Conservation (phyloP, 176 grass and related monocot species). For the Dactylis glomerata region DNA sequence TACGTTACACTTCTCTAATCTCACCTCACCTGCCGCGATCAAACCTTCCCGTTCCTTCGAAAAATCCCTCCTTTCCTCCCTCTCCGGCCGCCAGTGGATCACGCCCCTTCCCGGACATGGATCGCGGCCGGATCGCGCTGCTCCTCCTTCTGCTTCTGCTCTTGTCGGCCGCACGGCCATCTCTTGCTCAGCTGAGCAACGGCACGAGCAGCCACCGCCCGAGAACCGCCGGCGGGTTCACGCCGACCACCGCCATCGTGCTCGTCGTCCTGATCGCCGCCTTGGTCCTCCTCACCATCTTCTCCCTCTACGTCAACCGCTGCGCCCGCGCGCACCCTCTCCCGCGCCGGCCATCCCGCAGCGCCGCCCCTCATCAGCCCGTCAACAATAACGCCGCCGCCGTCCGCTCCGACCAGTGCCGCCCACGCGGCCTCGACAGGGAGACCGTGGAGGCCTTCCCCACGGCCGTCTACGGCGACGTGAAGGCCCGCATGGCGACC, state of each 20-base stretch:
- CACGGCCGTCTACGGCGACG: slow-evolving; percentile 56
- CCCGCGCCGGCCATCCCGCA: neutral
- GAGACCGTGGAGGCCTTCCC: slow-evolving; percentile 54
- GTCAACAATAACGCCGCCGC: neutral
- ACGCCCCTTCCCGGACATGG: neutral
- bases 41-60: slow-evolving; percentile 16
- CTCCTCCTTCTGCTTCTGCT: neutral
- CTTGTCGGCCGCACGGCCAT: neutral
- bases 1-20: slow-evolving; percentile 13
- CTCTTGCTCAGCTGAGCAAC: slow-evolving; percentile 20
- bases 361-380: neutral
- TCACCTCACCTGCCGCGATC: neutral
- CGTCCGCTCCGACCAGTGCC: neutral
- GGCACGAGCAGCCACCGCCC: neutral
- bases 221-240: slow-evolving; percentile 46
- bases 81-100: neutral
- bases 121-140: neutral
- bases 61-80: neutral
- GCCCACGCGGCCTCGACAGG: slow-evolving; percentile 35
- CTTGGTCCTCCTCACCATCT: slow-evolving; percentile 48
- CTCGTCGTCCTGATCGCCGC: slow-evolving; percentile 44
- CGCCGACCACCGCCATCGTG: slow-evolving; percentile 42
- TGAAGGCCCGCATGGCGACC: slow-evolving; percentile 42
- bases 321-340: slow-evolving; percentile 4
- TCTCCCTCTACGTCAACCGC: slow-evolving; percentile 63